Conservation (phyloP, 2,329 filamentous ascomycete genomes). For the Coleophoma cylindrospora region DNA sequence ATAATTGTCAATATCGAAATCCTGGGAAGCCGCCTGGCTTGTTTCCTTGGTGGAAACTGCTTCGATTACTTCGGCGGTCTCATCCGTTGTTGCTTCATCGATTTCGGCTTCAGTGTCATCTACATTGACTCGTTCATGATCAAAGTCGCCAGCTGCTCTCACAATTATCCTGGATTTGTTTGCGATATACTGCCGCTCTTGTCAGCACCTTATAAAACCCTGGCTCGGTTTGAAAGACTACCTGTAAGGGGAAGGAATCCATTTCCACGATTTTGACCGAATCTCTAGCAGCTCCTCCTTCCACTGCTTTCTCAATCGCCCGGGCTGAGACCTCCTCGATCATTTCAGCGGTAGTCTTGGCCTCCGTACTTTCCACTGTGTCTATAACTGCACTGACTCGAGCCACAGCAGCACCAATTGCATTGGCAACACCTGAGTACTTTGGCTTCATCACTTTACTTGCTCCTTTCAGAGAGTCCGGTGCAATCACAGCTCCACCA, state of each 20-base stretch:
- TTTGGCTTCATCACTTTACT: constrained; percentile 42
- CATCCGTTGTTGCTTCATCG: constrained; percentile 22
- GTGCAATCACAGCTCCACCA: constrained; percentile 46
- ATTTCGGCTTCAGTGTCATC: background rate
- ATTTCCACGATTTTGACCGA: constrained; percentile 13
- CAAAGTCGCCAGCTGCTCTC: constrained; percentile 53
- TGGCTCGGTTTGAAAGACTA: background rate
- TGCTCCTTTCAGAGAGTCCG: constrained; percentile 40
- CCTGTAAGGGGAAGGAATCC: constrained; percentile 9
- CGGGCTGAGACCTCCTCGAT: constrained; percentile 4
- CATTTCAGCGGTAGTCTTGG: constrained; percentile 3
- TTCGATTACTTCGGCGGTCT: constrained; percentile 7
- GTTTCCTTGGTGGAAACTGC: constrained; percentile 2
- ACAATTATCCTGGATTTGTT: constrained; percentile 47
- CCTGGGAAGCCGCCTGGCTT: constrained; percentile 7
- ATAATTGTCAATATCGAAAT: constrained; percentile 36
- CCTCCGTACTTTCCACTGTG: constrained; percentile 11
- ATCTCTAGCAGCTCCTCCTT: constrained; percentile 6
- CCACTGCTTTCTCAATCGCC: constrained; percentile 7
- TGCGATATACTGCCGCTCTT: constrained; percentile 13
- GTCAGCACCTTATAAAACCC: background rate
- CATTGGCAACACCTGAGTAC: constrained; percentile 49
- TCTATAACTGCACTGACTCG: constrained; percentile 24
- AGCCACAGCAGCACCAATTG: constrained; percentile 48
- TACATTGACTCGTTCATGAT: constrained; percentile 29